These are phyloP conservation scores for Xanthoconium stramineum DNA, from an alignment of 768 basidiomycete species.

Conservation along the genomic window DNA sequence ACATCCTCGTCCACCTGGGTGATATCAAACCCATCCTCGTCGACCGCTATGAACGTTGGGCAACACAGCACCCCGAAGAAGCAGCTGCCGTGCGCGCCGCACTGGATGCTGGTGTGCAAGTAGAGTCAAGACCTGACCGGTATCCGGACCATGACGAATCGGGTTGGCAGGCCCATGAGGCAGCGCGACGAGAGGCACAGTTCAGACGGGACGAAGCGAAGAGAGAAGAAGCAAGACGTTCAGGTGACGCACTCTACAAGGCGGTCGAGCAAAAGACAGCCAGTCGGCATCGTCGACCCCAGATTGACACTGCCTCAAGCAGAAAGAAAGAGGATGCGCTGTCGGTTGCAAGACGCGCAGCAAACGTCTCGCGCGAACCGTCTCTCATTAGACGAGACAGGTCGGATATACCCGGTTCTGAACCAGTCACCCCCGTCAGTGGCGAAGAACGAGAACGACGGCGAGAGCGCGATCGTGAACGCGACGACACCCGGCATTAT, in stretches of 20 bases:
- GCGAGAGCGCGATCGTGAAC: slow-evolving; percentile 22
- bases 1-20: slow-evolving; percentile 64
- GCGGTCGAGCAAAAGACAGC: slow-evolving; percentile 16
- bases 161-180: slow-evolving; percentile 32
- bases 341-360: slow-evolving; percentile 23
- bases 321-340: slow-evolving; percentile 33
- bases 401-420: slow-evolving; percentile 23
- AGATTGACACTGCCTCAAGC: slow-evolving; percentile 26
- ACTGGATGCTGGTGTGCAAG: slow-evolving; percentile 21
- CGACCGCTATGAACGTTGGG: slow-evolving; percentile 63
- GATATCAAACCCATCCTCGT: slow-evolving; percentile 64
- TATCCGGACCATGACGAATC: slow-evolving; percentile 31
- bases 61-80: slow-evolving; percentile 40
- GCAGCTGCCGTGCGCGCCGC: slow-evolving; percentile 21
- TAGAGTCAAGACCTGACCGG: slow-evolving; percentile 25
- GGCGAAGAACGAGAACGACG: slow-evolving; percentile 25
- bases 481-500: slow-evolving; percentile 34
- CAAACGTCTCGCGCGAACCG: slow-evolving; percentile 21
- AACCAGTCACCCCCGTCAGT: slow-evolving; percentile 27
- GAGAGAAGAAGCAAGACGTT: slow-evolving; percentile 33
- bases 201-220: slow-evolving; percentile 32
- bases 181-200: slow-evolving; percentile 30
- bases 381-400: slow-evolving; percentile 24
- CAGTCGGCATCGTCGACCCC: slow-evolving; percentile 21
- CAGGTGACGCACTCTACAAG: slow-evolving; percentile 36